Conservation (phyloP, 192 early-diverging fungal genomes). For the Phlyctochytrium planicorne region DNA sequence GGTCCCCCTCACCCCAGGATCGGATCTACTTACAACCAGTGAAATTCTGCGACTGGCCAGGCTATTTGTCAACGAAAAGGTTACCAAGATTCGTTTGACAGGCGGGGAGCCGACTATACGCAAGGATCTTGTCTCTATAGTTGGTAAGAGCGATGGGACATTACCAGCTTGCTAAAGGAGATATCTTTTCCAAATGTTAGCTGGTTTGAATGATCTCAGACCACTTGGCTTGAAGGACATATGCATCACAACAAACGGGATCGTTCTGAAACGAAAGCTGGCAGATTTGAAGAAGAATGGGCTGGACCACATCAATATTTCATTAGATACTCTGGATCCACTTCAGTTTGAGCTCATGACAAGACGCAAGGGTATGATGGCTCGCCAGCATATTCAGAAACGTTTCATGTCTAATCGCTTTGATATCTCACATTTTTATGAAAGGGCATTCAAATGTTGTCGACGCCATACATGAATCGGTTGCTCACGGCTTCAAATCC, state of each 20-base stretch:
- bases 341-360: slow-evolving; percentile 89
- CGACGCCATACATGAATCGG: slow-evolving; percentile 70
- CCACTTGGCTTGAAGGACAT: slow-evolving; percentile 74
- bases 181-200: slow-evolving; percentile 17
- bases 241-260: slow-evolving; percentile 93
- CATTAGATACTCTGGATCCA: slow-evolving; percentile 86
- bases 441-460: slow-evolving; percentile 77
- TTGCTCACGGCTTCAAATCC: slow-evolving; percentile 59
- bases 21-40: slow-evolving; percentile 69
- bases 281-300: slow-evolving; percentile 67
- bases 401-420: background rate
- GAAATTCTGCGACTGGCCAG: slow-evolving; percentile 81
- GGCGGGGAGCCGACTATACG: slow-evolving; percentile 96
- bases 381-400: slow-evolving; percentile 8
- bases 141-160: slow-evolving; percentile 65
- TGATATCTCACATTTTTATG: background rate
- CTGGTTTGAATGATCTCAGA: slow-evolving; percentile 70
- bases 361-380: slow-evolving; percentile 65
- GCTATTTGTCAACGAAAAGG: slow-evolving; percentile 85
- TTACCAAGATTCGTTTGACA: slow-evolving; percentile 92
- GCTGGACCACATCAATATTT: slow-evolving; percentile 86
- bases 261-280: slow-evolving; percentile 85
- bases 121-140: slow-evolving; percentile 83
- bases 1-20: slow-evolving; percentile 55
- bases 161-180: background rate